Conservation (phyloP, 306 rosid genomes). For the Trifolium pratense region DNA sequence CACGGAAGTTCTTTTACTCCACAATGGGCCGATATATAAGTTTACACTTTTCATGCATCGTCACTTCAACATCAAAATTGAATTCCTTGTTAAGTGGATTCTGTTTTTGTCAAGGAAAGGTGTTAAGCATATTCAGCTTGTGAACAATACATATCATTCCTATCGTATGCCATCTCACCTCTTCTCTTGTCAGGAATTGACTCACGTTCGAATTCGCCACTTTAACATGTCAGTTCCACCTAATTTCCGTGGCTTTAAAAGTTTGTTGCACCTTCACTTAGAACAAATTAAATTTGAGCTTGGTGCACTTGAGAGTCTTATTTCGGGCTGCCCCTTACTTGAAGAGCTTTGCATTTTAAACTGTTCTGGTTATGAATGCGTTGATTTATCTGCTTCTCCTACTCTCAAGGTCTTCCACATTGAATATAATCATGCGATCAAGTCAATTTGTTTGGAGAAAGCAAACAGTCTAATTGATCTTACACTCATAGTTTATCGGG, state of each 20-base stretch:
- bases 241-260: conserved; percentile 28
- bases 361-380: conserved; percentile 16
- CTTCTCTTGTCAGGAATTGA: conserved; percentile 31
- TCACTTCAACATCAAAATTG: background rate
- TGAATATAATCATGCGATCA: background rate
- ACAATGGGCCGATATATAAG: background rate
- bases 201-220: background rate
- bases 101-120: conserved; percentile 15
- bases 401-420: background rate
- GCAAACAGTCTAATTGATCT: conserved; percentile 9
- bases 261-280: background rate
- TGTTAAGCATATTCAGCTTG: background rate
- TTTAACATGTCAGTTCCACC: background rate
- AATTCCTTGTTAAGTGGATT: conserved; percentile 17
- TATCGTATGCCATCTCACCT: conserved; percentile 19
- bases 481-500: background rate
- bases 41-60: background rate
- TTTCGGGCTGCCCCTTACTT: conserved; percentile 8
- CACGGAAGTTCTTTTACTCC: background rate
- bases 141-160: accelerated
- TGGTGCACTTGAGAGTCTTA: conserved; percentile 1
- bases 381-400: conserved; percentile 25
- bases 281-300: background rate
- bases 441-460: conserved; percentile 25
- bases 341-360: background rate